Evolutionary conservation across 257 asterid species (phyloP).

Genomic region (Solanum boliviense): DNA sequence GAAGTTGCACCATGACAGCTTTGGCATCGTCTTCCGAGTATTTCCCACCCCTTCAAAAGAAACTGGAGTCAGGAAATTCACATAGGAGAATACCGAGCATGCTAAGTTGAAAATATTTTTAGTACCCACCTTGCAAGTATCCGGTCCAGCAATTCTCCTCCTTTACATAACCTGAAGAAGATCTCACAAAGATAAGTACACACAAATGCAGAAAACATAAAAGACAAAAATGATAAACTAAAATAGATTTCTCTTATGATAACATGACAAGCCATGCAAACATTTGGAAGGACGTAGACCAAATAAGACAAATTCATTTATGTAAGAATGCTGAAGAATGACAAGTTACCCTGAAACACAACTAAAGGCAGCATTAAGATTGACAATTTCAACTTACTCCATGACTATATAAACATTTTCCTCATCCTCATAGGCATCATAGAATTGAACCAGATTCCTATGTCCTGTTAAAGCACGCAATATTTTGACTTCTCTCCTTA

Average conservation of each 20-base stretch:
- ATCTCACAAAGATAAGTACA: background rate
- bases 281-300: background rate
- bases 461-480: conserved; percentile 57
- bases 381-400: conserved; percentile 40
- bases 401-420: conserved; percentile 50
- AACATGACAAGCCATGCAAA: background rate
- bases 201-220: background rate
- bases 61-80: background rate
- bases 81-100: background rate
- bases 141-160: conserved; percentile 74
- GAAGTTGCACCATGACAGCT: conserved; percentile 50
- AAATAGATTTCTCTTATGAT: background rate
- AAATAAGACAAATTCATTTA: background rate
- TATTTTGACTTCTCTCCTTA: conserved; percentile 56
- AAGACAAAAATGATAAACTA: background rate
- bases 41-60: conserved; percentile 50
- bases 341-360: background rate
- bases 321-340: background rate
- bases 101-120: background rate
- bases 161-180: conserved; percentile 61
- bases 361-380: background rate
- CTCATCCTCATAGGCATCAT: conserved; percentile 60
- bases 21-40: conserved; percentile 63
- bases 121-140: conserved; percentile 53
- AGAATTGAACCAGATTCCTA: conserved; percentile 48